Evolutionary conservation across 2,329 filamentous ascomycete genomes (phyloP), one percentile per base, ranked within the genome.

Genomic region (Cercospora zeina): DNA sequence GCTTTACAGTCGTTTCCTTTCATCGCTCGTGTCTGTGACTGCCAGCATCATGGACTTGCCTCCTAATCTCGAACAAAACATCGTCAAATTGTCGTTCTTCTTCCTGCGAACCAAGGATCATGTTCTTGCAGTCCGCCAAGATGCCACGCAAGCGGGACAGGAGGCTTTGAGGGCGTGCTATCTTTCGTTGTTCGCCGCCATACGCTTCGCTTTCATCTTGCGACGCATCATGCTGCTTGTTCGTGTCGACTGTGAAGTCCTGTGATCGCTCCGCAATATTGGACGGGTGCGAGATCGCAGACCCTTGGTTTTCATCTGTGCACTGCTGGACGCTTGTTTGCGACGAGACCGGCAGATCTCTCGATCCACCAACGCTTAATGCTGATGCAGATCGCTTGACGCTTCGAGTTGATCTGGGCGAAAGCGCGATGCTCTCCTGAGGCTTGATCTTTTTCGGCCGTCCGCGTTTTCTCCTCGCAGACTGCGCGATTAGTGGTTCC

Each of bases 21-120:
- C 51, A 60, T 34, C 50, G 33, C 30, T 50, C 39, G 47, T 54
- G 54, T 10, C 39, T 50, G 5, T 60, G 50, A 27, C 59, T 19
- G 4, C 59, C 87, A 14, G 90, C 90, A 60, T 87, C 85, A 73
- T 89, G 89, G 56, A 93, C 81, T 73, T 89, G 86, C 65, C 84
- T 82, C 74, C 89, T 88, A 67, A 93, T 85, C 73, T 93, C 89
- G 79, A 93, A 90, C 72, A 95, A 81, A 69, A 91, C 78, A 72
- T 93, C 88, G 71, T 95, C 90, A 67, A 95, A 82, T 72, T 88
- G 82, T 62, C 87, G 82, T 58, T 91, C 84, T 55, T 91, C 84
- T 64, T 90, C 86, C 10, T 84, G 80, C 10, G 85, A 81, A 14
- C 85, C 85, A 45, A 96, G 76, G 14, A 83, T 79, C 21, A 86